Evolutionary conservation across 2,329 filamentous ascomycete genomes (phyloP).

Genomic region (Diplodia seriata): DNA sequence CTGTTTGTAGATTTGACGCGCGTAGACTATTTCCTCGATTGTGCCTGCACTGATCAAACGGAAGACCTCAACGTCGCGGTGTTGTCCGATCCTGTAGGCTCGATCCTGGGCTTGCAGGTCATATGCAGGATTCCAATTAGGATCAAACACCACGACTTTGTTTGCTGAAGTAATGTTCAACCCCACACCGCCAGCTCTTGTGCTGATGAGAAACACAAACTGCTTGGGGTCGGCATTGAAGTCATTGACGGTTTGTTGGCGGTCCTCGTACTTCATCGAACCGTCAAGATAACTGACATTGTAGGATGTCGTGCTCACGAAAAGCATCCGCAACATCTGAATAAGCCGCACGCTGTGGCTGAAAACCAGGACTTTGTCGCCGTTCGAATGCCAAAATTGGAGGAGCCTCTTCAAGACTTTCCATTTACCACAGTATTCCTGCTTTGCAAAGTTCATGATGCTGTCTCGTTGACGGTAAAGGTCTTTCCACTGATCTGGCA

Average conservation of each 20-base stretch:
- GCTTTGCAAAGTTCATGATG: constrained; percentile 80
- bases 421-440: constrained; percentile 97
- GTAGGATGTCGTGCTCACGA: constrained; percentile 82
- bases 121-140: constrained; percentile 96
- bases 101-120: constrained; percentile 96
- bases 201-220: constrained; percentile 96
- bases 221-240: constrained; percentile 88
- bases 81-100: constrained; percentile 94
- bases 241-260: constrained; percentile 80
- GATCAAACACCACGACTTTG: constrained; percentile 96
- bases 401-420: constrained; percentile 85
- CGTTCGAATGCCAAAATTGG: constrained; percentile 85
- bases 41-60: constrained; percentile 89
- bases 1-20: constrained; percentile 97
- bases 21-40: constrained; percentile 96
- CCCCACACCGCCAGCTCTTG: constrained; percentile 89
- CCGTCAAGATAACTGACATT: constrained; percentile 92
- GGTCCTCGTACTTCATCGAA: constrained; percentile 80
- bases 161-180: constrained; percentile 97
- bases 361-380: constrained; percentile 95
- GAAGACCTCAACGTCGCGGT: constrained; percentile 92
- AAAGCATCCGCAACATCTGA: constrained; percentile 82
- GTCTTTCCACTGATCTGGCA: constrained; percentile 76
- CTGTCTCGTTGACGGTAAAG: constrained; percentile 78
- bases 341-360: constrained; percentile 88